Evolutionary conservation across 73 alveolate species (phyloP).

Genomic region (Tetrahymena borealis): DNA sequence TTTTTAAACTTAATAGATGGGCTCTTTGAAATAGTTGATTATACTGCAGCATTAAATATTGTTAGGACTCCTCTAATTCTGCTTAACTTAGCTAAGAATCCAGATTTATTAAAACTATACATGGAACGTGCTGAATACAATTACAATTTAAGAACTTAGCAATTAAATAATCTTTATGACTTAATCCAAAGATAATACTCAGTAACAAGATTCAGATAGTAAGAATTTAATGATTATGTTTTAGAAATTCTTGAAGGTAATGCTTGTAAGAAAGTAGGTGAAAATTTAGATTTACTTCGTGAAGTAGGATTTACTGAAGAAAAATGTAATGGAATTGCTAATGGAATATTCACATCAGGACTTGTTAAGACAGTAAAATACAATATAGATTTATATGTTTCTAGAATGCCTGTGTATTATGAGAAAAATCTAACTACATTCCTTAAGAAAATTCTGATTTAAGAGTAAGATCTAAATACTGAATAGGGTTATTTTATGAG

Average conservation of each 20-base stretch:
- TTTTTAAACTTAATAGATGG: no score
- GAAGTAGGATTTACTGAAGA: neutral
- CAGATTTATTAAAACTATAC: no score
- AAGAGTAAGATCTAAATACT: neutral
- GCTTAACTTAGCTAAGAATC: no score
- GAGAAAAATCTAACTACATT: neutral
- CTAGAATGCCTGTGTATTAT: neutral
- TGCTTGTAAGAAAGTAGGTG: neutral
- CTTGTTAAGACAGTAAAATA: neutral
- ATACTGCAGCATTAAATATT: no score
- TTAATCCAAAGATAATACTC: neutral
- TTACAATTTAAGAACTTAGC: neutral
- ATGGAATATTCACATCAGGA: neutral
- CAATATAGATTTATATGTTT: neutral
- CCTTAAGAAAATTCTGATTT: neutral
- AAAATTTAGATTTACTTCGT: neutral
- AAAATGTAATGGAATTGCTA: neutral
- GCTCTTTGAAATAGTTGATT: no score
- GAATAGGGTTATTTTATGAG: neutral
- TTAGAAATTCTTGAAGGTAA: neutral
- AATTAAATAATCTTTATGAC: neutral
- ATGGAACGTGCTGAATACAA: neutral
- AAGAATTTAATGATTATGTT: neutral
- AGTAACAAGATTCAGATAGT: neutral
- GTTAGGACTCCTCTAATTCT: no score